Conservation (phyloP, 306 rosid species). For the Begonia peltatifolia region DNA sequence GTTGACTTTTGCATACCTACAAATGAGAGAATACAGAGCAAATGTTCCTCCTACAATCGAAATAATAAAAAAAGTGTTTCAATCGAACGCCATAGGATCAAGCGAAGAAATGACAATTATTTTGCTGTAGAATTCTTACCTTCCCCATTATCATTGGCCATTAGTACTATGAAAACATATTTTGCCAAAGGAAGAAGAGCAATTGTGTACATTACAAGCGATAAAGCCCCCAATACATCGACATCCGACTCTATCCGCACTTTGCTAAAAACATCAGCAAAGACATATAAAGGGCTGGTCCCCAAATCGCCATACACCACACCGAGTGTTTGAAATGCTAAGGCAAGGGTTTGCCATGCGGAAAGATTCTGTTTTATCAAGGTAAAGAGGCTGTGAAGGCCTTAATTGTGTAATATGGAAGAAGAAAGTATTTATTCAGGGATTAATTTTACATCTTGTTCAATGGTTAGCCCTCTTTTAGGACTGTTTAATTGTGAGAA, state of each 20-base stretch:
- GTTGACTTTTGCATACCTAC: slow-evolving; percentile 83
- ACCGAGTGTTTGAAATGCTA: slow-evolving; percentile 93
- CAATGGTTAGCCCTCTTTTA: too few species aligned
- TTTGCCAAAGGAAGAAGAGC: slow-evolving; percentile 80
- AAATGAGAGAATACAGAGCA: slow-evolving; percentile 89
- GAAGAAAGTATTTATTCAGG: too few species aligned
- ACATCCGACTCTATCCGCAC: slow-evolving; percentile 49
- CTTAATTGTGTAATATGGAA: too few species aligned
- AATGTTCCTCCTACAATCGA: slow-evolving; percentile 83
- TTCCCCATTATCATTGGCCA: slow-evolving; percentile 96
- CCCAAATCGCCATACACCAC: slow-evolving; percentile 98
- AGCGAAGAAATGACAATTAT: slow-evolving; percentile 5
- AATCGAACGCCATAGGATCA: background rate
- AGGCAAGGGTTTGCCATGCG: slow-evolving; percentile 44
- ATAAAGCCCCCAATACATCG: slow-evolving; percentile 87
- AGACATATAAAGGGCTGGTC: slow-evolving; percentile 89
- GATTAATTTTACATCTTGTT: too few species aligned
- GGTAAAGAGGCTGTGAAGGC: background rate
- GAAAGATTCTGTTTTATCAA: slow-evolving; percentile 42
- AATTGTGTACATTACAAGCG: slow-evolving; percentile 84
- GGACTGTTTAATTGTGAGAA: too few species aligned
- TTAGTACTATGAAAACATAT: slow-evolving; percentile 85
- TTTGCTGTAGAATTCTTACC: slow-evolving; percentile 26
- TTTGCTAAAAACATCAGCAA: slow-evolving; percentile 84
- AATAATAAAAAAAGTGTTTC: slow-evolving; percentile 9